Conservation (phyloP, 495 filamentous ascomycete genomes). For the Aspergillus cristatus region DNA sequence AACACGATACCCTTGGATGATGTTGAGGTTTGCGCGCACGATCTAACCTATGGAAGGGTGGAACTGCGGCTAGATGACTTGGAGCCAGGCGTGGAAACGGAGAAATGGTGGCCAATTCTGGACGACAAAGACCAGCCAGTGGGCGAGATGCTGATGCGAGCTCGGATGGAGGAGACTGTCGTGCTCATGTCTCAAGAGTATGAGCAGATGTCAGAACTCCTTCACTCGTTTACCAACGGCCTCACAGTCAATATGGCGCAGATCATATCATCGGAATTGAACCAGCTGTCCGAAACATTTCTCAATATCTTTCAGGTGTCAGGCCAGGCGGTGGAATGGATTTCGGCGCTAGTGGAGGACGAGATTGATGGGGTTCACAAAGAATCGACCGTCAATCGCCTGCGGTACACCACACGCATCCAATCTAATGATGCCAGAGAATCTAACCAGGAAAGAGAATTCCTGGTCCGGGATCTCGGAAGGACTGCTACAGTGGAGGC, state of each 20-base stretch:
- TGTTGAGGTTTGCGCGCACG: constrained; percentile 44
- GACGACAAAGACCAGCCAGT: constrained; percentile 64
- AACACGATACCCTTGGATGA: constrained; percentile 39
- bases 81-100: constrained; percentile 65
- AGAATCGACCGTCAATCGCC: constrained; percentile 55
- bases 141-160: constrained; percentile 80
- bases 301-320: constrained; percentile 95
- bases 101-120: constrained; percentile 83
- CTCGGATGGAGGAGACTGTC: constrained; percentile 76
- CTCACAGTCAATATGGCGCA: constrained; percentile 79
- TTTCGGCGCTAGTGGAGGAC: constrained; percentile 87
- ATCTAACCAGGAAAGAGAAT: constrained; percentile 49
- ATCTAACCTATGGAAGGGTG: constrained; percentile 61
- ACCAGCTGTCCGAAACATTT: constrained; percentile 73
- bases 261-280: constrained; percentile 66
- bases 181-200: constrained; percentile 85
- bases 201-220: constrained; percentile 67
- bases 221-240: constrained; percentile 75
- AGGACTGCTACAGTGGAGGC: constrained; percentile 61
- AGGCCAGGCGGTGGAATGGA: constrained; percentile 80
- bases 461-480: constrained; percentile 51
- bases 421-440: constrained; percentile 73
- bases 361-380: constrained; percentile 91
- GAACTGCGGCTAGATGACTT: constrained; percentile 81
- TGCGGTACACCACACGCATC: constrained; percentile 66